Evolutionary conservation across 129 eudicot species (phyloP).

Genomic region (Helichrysum umbraculigerum): DNA sequence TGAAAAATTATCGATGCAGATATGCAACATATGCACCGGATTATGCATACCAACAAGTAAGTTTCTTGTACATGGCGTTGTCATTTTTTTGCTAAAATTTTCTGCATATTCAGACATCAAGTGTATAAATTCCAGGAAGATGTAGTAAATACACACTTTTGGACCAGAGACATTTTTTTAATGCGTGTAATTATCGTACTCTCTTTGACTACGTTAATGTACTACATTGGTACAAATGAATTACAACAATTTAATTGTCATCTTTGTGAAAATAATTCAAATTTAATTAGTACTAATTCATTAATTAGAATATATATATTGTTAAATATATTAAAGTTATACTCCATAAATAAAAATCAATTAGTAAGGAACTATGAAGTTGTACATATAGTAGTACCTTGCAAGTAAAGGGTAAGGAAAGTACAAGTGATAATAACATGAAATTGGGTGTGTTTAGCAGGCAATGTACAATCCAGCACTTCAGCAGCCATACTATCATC

Average conservation of each 20-base stretch:
- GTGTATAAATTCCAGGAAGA: not conserved
- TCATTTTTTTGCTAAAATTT: too few species aligned
- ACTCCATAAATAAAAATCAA: too few species aligned
- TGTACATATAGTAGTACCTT: constrained; percentile 9
- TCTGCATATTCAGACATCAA: not conserved
- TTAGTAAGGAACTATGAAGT: not conserved
- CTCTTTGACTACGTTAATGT: constrained; percentile 17
- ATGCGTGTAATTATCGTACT: constrained; percentile 18
- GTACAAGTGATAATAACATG: constrained; percentile 32
- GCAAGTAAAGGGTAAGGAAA: constrained; percentile 2
- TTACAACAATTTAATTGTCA: not conserved
- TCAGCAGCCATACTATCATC: constrained; percentile 63
- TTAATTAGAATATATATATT: too few species aligned
- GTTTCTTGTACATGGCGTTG: constrained; percentile 1
- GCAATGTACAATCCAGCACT: constrained; percentile 62
- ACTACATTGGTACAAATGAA: not conserved
- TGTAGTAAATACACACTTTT: not conserved
- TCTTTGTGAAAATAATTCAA: not conserved
- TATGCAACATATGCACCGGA: constrained; percentile 65
- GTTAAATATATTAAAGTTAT: too few species aligned
- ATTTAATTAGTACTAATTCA: too few species aligned
- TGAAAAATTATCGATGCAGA: constrained; percentile 38
- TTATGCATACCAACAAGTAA: constrained; percentile 81
- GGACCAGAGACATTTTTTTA: constrained; percentile 6
- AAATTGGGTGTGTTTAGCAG: constrained; percentile 44